Conservation (phyloP, 768 basidiomycete species). For the Amanita exitialis region DNA sequence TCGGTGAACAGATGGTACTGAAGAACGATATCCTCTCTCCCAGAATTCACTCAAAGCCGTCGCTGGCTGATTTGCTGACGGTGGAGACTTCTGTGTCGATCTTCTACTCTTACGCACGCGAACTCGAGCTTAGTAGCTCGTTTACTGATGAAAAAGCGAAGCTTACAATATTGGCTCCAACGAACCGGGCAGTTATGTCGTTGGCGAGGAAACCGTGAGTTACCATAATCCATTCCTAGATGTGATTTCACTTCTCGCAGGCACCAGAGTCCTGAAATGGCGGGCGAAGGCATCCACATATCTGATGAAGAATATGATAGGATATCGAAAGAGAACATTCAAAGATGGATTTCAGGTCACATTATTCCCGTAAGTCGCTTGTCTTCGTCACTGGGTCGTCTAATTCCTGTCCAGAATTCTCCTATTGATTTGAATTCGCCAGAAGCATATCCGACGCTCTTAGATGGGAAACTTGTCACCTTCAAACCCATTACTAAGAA, state of each 20-base stretch:
- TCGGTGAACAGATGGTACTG: neutral
- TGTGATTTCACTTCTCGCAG: constrained; percentile 22
- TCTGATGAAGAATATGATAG: constrained; percentile 60
- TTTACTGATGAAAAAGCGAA: constrained; percentile 29
- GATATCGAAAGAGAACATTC: constrained; percentile 54
- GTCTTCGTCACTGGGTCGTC: neutral
- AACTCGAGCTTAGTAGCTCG: constrained; percentile 46
- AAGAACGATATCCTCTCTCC: constrained; percentile 19
- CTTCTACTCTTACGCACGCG: constrained; percentile 77
- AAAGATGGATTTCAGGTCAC: constrained; percentile 75
- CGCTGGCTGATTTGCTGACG: constrained; percentile 68
- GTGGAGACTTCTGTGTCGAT: constrained; percentile 69
- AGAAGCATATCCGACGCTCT: constrained; percentile 44
- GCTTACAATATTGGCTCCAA: constrained; percentile 68
- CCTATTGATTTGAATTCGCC: constrained; percentile 34
- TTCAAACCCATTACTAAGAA: constrained; percentile 32
- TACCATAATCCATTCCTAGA: constrained; percentile 9
- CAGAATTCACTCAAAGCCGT: constrained; percentile 35
- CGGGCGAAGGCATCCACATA: constrained; percentile 39
- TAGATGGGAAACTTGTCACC: constrained; percentile 45
- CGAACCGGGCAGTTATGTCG: constrained; percentile 83
- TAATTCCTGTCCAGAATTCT: constrained; percentile 24
- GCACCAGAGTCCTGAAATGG: constrained; percentile 42
- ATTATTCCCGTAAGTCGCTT: constrained; percentile 57
- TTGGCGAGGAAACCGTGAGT: constrained; percentile 74